phyloP scores from a whole-genome alignment of 2,329 filamentous ascomycete species.

The Colletotrichum camelliae region DNA sequence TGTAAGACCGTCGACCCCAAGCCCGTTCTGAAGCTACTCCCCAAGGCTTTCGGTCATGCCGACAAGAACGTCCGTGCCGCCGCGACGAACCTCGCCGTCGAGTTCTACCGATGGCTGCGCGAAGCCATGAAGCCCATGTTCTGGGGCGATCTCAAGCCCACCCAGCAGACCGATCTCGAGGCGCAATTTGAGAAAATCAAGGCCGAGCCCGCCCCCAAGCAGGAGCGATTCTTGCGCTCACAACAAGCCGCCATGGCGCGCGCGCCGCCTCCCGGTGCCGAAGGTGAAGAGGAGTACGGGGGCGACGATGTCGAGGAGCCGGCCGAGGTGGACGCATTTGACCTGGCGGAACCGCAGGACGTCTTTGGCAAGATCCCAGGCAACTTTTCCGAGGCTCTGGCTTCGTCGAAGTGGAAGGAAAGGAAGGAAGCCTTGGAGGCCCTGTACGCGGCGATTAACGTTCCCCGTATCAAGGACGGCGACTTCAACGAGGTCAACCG shows the following conservation, averaged over 20 bases:
- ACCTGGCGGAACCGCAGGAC: conserved; percentile 86
- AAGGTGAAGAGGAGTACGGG: conserved; percentile 62
- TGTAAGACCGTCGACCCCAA: conserved; percentile 95
- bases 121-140: conserved; percentile 99
- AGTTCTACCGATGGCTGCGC: conserved; percentile 95
- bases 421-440: conserved; percentile 92
- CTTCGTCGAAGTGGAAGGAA: conserved; percentile 97
- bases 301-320: conserved; percentile 65
- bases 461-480: conserved; percentile 90
- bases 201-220: conserved; percentile 84
- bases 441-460: conserved; percentile 76
- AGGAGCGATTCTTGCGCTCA: conserved; percentile 84
- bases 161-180: conserved; percentile 93
- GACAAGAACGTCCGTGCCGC: conserved; percentile 98
- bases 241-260: conserved; percentile 85
- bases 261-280: conserved; percentile 65
- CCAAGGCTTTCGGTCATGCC: conserved; percentile 92
- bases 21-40: conserved; percentile 83
- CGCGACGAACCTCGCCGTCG: conserved; percentile 87
- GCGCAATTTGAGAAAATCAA: conserved; percentile 94
- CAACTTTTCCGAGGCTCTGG: conserved; percentile 82
- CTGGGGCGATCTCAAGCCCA: conserved; percentile 93
- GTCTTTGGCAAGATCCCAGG: conserved; percentile 81
- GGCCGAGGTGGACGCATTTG: conserved; percentile 79
- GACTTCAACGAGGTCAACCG: conserved; percentile 86